A percentile compares a stretch with the other conserved stretches of the same genome.
Conservation (phyloP, 768 basidiomycete genomes). For the Nevesoporus exiguus region DNA sequence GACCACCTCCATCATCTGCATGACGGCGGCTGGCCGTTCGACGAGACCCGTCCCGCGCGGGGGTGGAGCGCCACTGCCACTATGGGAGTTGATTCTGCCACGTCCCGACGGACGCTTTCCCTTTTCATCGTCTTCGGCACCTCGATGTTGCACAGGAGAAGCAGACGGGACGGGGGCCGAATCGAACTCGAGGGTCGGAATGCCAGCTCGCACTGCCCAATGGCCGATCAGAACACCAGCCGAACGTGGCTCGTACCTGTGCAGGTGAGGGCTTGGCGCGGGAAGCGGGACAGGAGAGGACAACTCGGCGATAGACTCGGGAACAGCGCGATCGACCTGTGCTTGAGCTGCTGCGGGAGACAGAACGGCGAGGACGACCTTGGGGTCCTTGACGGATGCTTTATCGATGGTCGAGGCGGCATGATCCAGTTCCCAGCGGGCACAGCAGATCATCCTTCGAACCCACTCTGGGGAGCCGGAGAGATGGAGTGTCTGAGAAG, state of each 20-base stretch:
- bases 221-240: constrained; percentile 57
- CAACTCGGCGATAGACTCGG: constrained; percentile 23
- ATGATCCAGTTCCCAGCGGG: constrained; percentile 68
- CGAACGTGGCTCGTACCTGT: constrained; percentile 63
- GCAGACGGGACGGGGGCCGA: constrained; percentile 29
- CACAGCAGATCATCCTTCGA: constrained; percentile 79
- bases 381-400: constrained; percentile 30
- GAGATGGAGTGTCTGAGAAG: constrained; percentile 22
- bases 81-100: constrained; percentile 30
- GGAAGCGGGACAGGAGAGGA: constrained; percentile 64
- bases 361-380: constrained; percentile 61
- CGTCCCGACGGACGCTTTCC: constrained; percentile 25
- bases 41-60: constrained; percentile 47
- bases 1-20: constrained; percentile 79
- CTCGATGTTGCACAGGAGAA: constrained; percentile 18
- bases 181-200: constrained; percentile 52
- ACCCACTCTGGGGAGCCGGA: constrained; percentile 76
- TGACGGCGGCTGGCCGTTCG: constrained; percentile 72
- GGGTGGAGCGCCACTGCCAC: constrained; percentile 12
- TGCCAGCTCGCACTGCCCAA: constrained; percentile 66
- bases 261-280: constrained; percentile 49
- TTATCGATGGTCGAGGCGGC: constrained; percentile 34
- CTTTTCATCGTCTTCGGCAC: constrained; percentile 34
- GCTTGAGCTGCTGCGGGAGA: constrained; percentile 30
- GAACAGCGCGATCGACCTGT: constrained; percentile 22